These are phyloP conservation scores for Alternaria infectoria DNA, from an alignment of 2,329 filamentous ascomycete genomes.

Conservation along the genomic window DNA sequence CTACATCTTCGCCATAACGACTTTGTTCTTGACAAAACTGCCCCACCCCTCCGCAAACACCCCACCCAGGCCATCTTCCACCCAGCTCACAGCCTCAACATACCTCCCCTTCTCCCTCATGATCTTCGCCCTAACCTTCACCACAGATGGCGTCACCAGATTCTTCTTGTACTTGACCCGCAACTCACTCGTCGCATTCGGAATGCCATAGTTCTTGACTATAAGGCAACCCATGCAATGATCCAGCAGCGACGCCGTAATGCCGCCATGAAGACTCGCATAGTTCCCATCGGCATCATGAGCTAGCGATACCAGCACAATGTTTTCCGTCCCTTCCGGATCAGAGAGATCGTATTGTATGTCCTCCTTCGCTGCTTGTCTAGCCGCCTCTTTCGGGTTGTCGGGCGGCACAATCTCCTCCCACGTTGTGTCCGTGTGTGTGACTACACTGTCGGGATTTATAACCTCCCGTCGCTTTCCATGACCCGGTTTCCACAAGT, in stretches of 20 bases:
- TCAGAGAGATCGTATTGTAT: conserved; percentile 16
- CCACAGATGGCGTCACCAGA: conserved; percentile 28
- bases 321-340: conserved; percentile 23
- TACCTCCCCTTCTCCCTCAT: conserved; percentile 30
- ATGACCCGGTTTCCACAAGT: conserved; percentile 25
- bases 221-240: conserved; percentile 34
- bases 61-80: conserved; percentile 33
- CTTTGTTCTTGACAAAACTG: conserved; percentile 24
- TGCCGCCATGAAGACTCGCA: conserved; percentile 33
- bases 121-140: conserved; percentile 27
- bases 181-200: conserved; percentile 28
- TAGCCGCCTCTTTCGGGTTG: background rate
- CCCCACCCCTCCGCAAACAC: conserved; percentile 31
- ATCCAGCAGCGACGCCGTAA: conserved; percentile 33
- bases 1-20: conserved; percentile 8
- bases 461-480: conserved; percentile 8
- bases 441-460: conserved; percentile 2
- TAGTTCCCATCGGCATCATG: conserved; percentile 28
- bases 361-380: conserved; percentile 15
- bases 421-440: background rate
- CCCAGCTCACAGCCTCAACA: conserved; percentile 26
- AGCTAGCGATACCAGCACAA: conserved; percentile 29
- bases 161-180: conserved; percentile 32
- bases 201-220: conserved; percentile 16
- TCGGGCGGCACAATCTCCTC: background rate